phyloP scores from a whole-genome alignment of 495 filamentous ascomycete species.

The Aspergillus panamensis region DNA sequence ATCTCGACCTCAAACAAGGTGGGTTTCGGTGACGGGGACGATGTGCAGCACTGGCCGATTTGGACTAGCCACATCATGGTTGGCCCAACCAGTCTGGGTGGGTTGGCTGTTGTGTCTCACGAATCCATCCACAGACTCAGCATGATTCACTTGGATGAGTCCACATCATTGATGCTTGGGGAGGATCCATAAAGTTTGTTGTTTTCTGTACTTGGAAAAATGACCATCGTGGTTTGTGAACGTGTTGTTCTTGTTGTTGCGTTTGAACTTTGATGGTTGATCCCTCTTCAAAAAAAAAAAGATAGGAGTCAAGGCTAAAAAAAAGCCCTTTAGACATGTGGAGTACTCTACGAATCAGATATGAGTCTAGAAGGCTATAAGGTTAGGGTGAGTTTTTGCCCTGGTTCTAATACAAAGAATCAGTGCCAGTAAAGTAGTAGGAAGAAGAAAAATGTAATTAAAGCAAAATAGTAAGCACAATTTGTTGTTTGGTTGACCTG shows the following conservation, averaged over 20 bases:
- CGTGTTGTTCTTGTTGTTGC: too few relatives aligned
- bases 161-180: slow-evolving; percentile 1
- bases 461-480: slow-evolving; percentile 1
- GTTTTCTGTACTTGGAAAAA: background rate
- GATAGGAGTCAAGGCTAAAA: too few relatives aligned
- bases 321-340: too few relatives aligned
- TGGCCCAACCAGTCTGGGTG: slow-evolving; percentile 11
- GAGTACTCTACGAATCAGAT: background rate
- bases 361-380: background rate
- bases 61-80: slow-evolving; percentile 20
- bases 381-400: background rate
- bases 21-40: slow-evolving; percentile 19
- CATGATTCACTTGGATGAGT: slow-evolving; percentile 16
- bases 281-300: too few relatives aligned
- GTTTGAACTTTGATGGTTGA: too few relatives aligned
- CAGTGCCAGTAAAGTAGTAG: background rate
- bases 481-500: background rate
- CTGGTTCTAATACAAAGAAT: background rate
- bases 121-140: slow-evolving; percentile 18
- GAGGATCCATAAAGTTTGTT: slow-evolving; percentile 1
- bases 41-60: slow-evolving; percentile 21
- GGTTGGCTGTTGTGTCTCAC: slow-evolving; percentile 25
- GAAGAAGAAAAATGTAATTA: background rate
- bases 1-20: slow-evolving; percentile 17
- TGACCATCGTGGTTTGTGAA: too few relatives aligned